Conservation (phyloP, 192 early-diverging fungal genomes). For the Chytriomyces confervae region DNA sequence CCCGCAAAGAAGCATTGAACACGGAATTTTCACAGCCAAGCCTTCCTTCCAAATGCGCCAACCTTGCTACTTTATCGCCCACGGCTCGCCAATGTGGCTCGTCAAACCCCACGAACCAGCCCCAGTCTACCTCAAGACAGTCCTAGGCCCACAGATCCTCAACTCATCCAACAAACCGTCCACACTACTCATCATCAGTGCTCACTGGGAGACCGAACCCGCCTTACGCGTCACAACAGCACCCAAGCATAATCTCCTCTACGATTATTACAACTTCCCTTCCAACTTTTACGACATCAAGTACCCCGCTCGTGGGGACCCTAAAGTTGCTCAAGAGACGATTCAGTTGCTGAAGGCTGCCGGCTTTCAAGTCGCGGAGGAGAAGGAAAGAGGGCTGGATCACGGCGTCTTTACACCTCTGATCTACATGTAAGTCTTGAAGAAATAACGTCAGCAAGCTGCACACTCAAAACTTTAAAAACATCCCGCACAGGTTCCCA, state of each 20-base stretch:
- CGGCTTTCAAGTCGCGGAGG: constrained; percentile 36
- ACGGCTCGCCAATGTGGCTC: constrained; percentile 35
- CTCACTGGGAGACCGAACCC: constrained; percentile 59
- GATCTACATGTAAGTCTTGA: constrained; percentile 38
- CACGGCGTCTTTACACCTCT: constrained; percentile 65
- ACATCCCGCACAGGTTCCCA: constrained; percentile 20
- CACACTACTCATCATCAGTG: constrained; percentile 50
- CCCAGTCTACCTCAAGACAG: constrained; percentile 28
- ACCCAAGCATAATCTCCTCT: constrained; percentile 42
- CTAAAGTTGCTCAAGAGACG: constrained; percentile 48
- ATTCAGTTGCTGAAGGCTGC: constrained; percentile 31
- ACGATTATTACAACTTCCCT: constrained; percentile 65
- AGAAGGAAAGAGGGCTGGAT: constrained; percentile 51
- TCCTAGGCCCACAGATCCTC: constrained; percentile 24
- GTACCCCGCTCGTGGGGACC: constrained; percentile 50
- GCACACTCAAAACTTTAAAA: not conserved
- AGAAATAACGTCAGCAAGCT: no score
- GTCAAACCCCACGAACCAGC: constrained; percentile 6
- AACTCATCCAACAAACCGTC: constrained; percentile 23
- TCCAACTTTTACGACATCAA: constrained; percentile 50
- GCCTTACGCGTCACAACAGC: constrained; percentile 23
- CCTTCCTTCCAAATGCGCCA: constrained; percentile 1
- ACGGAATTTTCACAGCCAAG: not conserved
- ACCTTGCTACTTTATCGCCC: constrained; percentile 35
- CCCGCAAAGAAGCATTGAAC: not conserved